These are phyloP conservation scores for Puccinia novopanici DNA, from an alignment of 1,284 basidiomycete genomes.

Conservation along the genomic window DNA sequence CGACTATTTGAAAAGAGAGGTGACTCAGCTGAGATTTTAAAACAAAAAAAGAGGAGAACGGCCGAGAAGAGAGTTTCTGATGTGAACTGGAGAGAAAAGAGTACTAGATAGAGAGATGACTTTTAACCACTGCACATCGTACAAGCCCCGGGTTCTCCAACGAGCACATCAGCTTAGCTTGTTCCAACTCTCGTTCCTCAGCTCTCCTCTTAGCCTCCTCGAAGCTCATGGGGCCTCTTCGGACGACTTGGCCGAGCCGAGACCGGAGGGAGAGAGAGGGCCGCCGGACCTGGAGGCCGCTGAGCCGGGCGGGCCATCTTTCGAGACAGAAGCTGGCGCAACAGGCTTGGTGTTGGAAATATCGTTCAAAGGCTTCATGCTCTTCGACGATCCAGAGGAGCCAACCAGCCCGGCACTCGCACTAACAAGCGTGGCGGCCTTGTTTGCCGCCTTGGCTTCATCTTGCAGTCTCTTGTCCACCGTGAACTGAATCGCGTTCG, in stretches of 20 bases:
- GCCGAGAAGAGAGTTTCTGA: too few relatives aligned
- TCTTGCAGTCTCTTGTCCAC: constrained; percentile 75
- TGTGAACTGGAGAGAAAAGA: too few relatives aligned
- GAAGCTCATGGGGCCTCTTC: constrained; percentile 67
- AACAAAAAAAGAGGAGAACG: too few relatives aligned
- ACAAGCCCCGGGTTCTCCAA: constrained; percentile 73
- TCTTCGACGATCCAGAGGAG: constrained; percentile 8
- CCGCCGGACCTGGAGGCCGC: background rate
- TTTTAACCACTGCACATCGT: constrained; percentile 54
- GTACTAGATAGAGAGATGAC: too few relatives aligned
- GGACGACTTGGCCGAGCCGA: constrained; percentile 21
- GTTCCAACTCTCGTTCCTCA: constrained; percentile 74
- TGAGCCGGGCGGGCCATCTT: constrained; percentile 8
- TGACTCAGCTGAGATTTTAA: too few relatives aligned
- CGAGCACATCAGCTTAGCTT: constrained; percentile 77
- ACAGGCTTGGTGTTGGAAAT: constrained; percentile 21
- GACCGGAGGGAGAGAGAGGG: background rate
- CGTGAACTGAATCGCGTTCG: constrained; percentile 97
- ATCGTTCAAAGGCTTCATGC: constrained; percentile 19
- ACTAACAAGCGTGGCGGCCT: constrained; percentile 52
- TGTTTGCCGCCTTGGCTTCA: constrained; percentile 66
- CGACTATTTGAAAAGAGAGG: too few relatives aligned
- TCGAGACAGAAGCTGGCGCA: constrained; percentile 41
- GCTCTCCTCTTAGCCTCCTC: constrained; percentile 75
- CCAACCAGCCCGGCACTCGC: background rate